Base-by-base conservation (phyloP, 805 yeast genomes). In the Saccharomycopsis olivae region DNA sequence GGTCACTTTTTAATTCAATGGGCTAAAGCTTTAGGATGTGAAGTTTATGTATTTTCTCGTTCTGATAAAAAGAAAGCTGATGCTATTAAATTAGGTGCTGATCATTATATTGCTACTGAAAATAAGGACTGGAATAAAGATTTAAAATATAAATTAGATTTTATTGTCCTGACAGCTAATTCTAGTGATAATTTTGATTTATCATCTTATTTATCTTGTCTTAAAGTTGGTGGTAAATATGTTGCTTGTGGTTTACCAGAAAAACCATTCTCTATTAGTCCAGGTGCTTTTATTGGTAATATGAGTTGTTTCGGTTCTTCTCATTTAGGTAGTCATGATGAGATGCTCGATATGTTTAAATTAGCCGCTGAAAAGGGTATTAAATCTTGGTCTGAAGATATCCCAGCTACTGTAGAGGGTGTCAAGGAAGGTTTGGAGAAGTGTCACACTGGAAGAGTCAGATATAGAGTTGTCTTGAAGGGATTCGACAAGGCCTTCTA, bases 171-270 rank as follows among this genome's bases (percentile, higher is more conserved):
- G 52, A 64, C 75, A 47, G 78, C 76, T 25, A 66, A 71, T 42
- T 64, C 75, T 33, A 60, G 72, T 14, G 64, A 61, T 13, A 67
- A 65, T 35, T 61, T 75, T 50, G 73, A 69, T 46, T 53, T 78
- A 40, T 60, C 64, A 47, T 53, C 61, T 19, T 71, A 73, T 55
- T 53, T 78, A 46, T 53, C 57, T 21, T 55, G 67, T 21, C 63
- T 83, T 55, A 75, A 66, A 52, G 73, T 78, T 31, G 70, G 70
- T 52, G 78, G 78, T 40, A 62, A 64, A 38, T 70, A 77, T 54
- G 66, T 77, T 39, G 64, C 78, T 27, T 86, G 76, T 41, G 89
- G 89, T 40, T 64, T 79, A 51, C 85, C 89, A 39, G 68, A 64
- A 35, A 65, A 69, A 38, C 50, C 50, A 30, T 53, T 61, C 39